phyloP scores from a whole-genome alignment of 1,284 basidiomycete genomes.

The Ceratobasidium sp. region DNA sequence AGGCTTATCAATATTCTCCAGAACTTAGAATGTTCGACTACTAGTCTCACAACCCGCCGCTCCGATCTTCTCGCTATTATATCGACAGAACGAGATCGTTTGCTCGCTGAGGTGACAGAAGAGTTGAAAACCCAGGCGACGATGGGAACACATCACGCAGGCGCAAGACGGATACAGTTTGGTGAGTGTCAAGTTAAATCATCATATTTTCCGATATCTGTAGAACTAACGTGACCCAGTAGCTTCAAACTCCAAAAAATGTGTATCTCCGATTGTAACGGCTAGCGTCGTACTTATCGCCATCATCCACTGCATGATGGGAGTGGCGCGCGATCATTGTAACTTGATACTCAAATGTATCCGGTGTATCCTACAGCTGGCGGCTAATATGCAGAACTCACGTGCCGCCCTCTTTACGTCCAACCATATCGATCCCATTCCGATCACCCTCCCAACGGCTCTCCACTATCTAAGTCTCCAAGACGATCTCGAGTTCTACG shows the following conservation, averaged over 20 bases:
- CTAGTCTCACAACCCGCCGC: background rate
- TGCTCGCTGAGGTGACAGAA: background rate
- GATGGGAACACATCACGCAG: background rate
- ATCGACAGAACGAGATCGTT: background rate
- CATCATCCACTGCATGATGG: conserved; percentile 4
- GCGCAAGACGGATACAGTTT: background rate
- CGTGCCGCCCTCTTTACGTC: background rate
- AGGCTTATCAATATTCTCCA: background rate
- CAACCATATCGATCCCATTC: background rate
- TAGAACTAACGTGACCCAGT: too few relatives aligned
- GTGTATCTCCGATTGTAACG: background rate
- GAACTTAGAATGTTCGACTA: background rate
- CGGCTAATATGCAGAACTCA: background rate
- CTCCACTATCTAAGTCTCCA: background rate
- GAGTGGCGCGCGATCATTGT: conserved; percentile 3
- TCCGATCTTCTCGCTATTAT: background rate
- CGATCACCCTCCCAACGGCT: background rate
- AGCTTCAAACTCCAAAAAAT: background rate
- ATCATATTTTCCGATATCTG: too few relatives aligned
- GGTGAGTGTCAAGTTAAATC: background rate
- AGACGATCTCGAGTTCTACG: background rate
- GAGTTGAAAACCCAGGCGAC: background rate
- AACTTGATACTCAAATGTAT: background rate
- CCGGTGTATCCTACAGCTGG: background rate
- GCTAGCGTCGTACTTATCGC: background rate